Percentiles rank a stretch among this genome's conserved stretches.
phyloP scores from a whole-genome alignment of 805 yeast genomes.

The Candida ovalis region DNA sequence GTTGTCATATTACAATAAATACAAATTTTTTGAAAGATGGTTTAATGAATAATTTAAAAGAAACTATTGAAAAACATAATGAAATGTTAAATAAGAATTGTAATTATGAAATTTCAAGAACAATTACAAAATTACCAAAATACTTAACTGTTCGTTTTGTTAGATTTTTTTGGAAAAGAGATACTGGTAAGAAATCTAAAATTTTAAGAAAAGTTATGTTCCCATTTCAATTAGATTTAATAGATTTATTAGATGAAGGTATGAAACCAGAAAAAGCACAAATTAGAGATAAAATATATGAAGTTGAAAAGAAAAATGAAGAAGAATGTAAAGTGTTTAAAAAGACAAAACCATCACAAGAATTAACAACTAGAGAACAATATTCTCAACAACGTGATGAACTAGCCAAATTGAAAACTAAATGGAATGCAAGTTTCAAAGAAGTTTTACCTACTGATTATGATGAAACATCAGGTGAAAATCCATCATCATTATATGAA shows the following conservation, averaged over 20 bases:
- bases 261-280: conserved; percentile 63
- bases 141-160: conserved; percentile 88
- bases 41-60: conserved; percentile 66
- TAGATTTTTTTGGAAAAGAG: conserved; percentile 94
- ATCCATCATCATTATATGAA: conserved; percentile 85
- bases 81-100: conserved; percentile 68
- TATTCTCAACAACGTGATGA: conserved; percentile 51
- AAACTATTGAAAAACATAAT: conserved; percentile 72
- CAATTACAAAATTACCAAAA: conserved; percentile 78
- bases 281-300: conserved; percentile 72
- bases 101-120: conserved; percentile 55
- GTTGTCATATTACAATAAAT: conserved; percentile 81
- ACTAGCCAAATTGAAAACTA: conserved; percentile 42
- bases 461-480: conserved; percentile 55
- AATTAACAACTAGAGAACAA: conserved; percentile 49
- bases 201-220: conserved; percentile 91
- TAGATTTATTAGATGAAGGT: conserved; percentile 81
- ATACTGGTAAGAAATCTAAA: conserved; percentile 85
- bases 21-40: conserved; percentile 92
- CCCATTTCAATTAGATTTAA: conserved; percentile 87
- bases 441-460: conserved; percentile 39
- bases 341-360: conserved; percentile 43
- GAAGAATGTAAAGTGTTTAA: conserved; percentile 74
- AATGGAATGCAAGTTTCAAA: conserved; percentile 45
- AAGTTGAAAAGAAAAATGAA: conserved; percentile 67